phyloP scores from a whole-genome alignment of 2,329 filamentous ascomycete species.

The Hymenoscyphus fructigenus region DNA sequence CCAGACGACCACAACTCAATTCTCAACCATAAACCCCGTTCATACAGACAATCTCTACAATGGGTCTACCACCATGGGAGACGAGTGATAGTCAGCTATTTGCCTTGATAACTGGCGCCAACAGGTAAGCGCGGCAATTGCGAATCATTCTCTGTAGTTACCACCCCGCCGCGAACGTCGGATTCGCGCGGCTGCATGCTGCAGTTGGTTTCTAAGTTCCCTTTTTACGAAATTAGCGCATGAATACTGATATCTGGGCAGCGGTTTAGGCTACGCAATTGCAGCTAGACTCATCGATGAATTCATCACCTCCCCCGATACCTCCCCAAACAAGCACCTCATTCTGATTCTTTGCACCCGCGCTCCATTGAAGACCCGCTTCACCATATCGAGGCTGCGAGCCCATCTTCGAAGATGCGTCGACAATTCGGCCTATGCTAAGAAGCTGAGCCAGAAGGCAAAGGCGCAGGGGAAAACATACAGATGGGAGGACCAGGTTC shows the following conservation, averaged over 20 bases:
- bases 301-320: constrained; percentile 70
- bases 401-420: constrained; percentile 55
- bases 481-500: constrained; percentile 44
- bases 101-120: constrained; percentile 80
- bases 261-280: constrained; percentile 83
- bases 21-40: background rate
- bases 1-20: background rate
- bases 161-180: background rate
- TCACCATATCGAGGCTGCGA: constrained; percentile 66
- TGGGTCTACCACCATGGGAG: constrained; percentile 38
- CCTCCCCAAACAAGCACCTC: constrained; percentile 66
- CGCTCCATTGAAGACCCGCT: constrained; percentile 68
- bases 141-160: background rate
- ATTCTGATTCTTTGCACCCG: constrained; percentile 84
- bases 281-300: constrained; percentile 86
- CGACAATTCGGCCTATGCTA: constrained; percentile 49
- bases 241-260: constrained; percentile 45
- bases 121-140: constrained; percentile 60
- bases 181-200: background rate
- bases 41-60: constrained; percentile 11
- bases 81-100: constrained; percentile 49
- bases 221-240: background rate
- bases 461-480: constrained; percentile 55
- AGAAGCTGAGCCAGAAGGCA: constrained; percentile 44
- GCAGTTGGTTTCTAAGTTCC: background rate